phyloP scores from a whole-genome alignment of 495 filamentous ascomycete genomes.

The Cercophora newfieldiana region DNA sequence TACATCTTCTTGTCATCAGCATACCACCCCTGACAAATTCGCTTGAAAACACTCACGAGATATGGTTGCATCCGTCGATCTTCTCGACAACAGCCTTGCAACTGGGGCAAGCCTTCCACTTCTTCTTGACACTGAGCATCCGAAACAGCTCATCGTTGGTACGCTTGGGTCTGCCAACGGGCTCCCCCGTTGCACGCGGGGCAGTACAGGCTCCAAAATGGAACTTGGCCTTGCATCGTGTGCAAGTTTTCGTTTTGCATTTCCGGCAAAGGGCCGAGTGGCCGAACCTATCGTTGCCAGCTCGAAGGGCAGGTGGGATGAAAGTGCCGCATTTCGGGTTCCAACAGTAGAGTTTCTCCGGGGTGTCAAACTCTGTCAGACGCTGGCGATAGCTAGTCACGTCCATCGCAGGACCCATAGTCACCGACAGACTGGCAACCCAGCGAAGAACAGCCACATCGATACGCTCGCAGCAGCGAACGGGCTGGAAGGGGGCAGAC shows the following conservation, averaged over 20 bases:
- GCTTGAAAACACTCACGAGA: conserved; percentile 12
- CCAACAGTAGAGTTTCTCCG: conserved; percentile 24
- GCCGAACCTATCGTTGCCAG: not conserved
- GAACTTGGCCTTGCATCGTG: conserved; percentile 7
- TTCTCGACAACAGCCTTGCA: conserved; percentile 20
- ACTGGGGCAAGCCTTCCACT: conserved; percentile 19
- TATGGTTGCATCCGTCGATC: conserved; percentile 22
- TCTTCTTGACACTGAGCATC: not conserved
- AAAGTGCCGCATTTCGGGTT: conserved; percentile 21
- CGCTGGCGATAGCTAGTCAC: conserved; percentile 17
- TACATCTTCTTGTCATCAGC: conserved; percentile 5
- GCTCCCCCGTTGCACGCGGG: not conserved
- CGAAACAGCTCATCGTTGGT: conserved; percentile 7
- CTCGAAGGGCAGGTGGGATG: conserved; percentile 19
- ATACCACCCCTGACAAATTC: not conserved
- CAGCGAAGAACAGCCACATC: not conserved
- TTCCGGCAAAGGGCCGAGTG: conserved; percentile 16
- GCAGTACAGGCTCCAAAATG: conserved; percentile 11
- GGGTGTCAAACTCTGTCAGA: conserved; percentile 17
- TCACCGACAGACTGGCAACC: not conserved
- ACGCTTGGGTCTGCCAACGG: no score
- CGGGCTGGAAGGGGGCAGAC: conserved; percentile 20
- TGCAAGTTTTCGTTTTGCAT: conserved; percentile 19
- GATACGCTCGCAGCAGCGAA: conserved; percentile 22
- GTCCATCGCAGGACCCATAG: not conserved